A percentile compares a stretch with the other conserved stretches of the same genome.
Conservation (phyloP, 495 filamentous ascomycete genomes). For the Parachaetomium inaequale region DNA sequence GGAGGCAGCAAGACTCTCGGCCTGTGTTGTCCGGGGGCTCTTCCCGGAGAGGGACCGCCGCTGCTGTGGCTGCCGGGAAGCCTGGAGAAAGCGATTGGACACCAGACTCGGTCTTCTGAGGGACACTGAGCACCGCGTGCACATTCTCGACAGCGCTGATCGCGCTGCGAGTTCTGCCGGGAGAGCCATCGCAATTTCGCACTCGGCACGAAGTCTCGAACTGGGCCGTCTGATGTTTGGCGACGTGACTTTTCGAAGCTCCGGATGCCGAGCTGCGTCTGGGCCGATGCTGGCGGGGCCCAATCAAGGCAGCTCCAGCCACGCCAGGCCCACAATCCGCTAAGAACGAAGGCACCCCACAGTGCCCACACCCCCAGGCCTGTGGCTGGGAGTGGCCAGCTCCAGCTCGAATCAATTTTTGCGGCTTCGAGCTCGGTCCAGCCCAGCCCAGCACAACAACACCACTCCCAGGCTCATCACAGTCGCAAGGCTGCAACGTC, state of each 20-base stretch:
- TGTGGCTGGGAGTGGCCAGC: neutral
- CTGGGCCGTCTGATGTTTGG: conserved; percentile 1
- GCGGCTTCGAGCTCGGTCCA: neutral
- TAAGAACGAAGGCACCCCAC: neutral
- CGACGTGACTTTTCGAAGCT: conserved; percentile 21
- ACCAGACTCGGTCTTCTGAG: conserved; percentile 14
- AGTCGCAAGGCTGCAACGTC: conserved; percentile 9
- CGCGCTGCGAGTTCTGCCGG: conserved; percentile 31
- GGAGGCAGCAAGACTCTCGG: conserved; percentile 3
- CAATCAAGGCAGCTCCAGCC: conserved; percentile 14
- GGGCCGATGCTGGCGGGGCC: neutral
- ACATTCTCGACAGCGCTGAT: conserved; percentile 28
- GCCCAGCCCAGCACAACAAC: neutral
- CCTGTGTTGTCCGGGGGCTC: conserved; percentile 11
- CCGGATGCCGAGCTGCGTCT: conserved; percentile 8
- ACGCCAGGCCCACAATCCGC: neutral
- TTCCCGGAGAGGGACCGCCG: conserved; percentile 21
- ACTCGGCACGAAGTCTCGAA: neutral
- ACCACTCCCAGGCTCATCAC: neutral
- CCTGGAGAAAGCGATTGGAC: conserved; percentile 23
- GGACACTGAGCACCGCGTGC: conserved; percentile 30
- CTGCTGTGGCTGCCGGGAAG: conserved; percentile 19
- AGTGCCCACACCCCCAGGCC: neutral
- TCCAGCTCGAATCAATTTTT: conserved; percentile 6
- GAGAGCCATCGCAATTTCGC: conserved; percentile 23